A percentile compares a stretch with the other conserved stretches of the same genome.
These are phyloP conservation scores for Linum trigynum DNA, from an alignment of 345 rosid genomes.

Conservation along the genomic window DNA sequence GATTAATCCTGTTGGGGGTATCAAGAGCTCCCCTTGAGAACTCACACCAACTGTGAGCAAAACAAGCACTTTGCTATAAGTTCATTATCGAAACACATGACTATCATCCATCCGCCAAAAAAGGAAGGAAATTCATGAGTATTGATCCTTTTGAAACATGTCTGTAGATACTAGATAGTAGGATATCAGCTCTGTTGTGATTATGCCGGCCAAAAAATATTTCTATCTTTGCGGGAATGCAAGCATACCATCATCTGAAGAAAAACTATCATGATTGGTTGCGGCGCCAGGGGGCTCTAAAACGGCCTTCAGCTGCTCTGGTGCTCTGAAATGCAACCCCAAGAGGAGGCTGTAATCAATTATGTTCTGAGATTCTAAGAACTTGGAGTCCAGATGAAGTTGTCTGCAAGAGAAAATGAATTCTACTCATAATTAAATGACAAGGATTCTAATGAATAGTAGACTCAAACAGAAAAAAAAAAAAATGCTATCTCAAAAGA, in stretches of 20 bases:
- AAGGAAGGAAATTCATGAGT: no score
- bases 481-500: neutral
- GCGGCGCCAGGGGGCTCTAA: constrained; percentile 43
- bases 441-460: neutral
- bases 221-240: neutral
- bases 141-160: neutral
- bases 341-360: constrained; percentile 82
- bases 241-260: constrained; percentile 40
- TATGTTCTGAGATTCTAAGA: constrained; percentile 70
- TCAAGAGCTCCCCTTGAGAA: constrained; percentile 37
- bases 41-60: constrained; percentile 27
- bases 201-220: no score
- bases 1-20: constrained; percentile 55
- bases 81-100: no score
- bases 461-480: neutral
- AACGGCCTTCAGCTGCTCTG: constrained; percentile 52
- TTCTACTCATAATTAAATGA: constrained; percentile 7
- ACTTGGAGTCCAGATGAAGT: constrained; percentile 52
- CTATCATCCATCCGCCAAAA: no score
- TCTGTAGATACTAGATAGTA: neutral
- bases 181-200: neutral
- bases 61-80: neutral
- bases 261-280: constrained; percentile 29
- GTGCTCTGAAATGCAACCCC: constrained; percentile 84
- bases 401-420: constrained; percentile 42